Conservation (phyloP, 176 grass and related monocot species). For the Saccharum officinarum region DNA sequence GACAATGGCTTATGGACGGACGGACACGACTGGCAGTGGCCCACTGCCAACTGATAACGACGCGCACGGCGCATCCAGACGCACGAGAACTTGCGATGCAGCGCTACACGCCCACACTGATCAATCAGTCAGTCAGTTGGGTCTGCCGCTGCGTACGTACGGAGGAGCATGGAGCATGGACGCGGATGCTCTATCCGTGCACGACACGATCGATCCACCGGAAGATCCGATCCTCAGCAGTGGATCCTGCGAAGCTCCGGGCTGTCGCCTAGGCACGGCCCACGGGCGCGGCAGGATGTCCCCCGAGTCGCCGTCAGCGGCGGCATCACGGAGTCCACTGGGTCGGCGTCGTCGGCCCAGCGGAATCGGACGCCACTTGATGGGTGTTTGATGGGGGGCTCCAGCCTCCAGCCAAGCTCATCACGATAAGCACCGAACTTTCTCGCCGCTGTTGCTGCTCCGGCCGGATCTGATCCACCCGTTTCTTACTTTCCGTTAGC, state of each 20-base stretch:
- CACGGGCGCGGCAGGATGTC: not conserved
- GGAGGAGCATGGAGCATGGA: not conserved
- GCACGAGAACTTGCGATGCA: not conserved
- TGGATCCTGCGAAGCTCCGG: not conserved
- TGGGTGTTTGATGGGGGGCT: not conserved
- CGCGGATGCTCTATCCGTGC: not conserved
- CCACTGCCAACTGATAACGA: not conserved
- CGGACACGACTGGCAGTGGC: not conserved
- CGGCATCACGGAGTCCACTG: not conserved
- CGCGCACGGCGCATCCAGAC: not conserved
- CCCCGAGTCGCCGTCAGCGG: not conserved
- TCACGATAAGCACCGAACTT: not conserved
- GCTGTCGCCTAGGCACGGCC: not conserved
- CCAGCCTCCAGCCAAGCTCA: not conserved
- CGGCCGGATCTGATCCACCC: not conserved
- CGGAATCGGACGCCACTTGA: conserved; percentile 12
- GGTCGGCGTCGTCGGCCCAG: not conserved
- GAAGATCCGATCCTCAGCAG: not conserved
- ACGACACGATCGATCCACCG: not conserved
- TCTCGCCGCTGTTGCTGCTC: not conserved
- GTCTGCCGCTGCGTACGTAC: not conserved
- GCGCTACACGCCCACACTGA: not conserved
- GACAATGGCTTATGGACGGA: not conserved
- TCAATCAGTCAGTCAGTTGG: too few species aligned
- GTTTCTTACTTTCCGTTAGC: not conserved